Evolutionary conservation across 31 red algal species (phyloP).

Genomic region (Asparagopsis taxiformis): DNA sequence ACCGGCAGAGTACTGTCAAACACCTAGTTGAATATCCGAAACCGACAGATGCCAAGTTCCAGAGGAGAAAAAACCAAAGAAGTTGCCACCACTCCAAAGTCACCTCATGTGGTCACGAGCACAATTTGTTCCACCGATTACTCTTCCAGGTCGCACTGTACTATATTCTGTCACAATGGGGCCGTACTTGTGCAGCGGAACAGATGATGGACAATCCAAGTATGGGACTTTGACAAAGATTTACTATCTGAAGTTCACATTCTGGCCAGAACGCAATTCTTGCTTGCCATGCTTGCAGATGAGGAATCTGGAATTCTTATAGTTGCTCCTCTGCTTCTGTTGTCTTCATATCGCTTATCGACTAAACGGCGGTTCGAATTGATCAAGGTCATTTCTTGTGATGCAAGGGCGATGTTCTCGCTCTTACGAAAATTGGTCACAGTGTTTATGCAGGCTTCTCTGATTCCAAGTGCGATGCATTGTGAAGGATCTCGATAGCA

Average conservation of each 20-base stretch:
- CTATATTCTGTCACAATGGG: conserved; percentile 58
- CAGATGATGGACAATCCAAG: conserved; percentile 70
- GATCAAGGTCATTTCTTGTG: conserved; percentile 40
- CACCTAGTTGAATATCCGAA: too few relatives aligned
- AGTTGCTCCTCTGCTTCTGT: conserved; percentile 44
- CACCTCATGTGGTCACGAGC: conserved; percentile 17
- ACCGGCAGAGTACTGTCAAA: too few relatives aligned
- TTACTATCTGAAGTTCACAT: conserved; percentile 20
- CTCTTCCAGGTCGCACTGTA: conserved; percentile 38
- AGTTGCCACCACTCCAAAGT: too few relatives aligned
- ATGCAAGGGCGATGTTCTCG: conserved; percentile 62
- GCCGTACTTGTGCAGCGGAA: conserved; percentile 53
- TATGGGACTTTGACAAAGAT: conserved; percentile 66
- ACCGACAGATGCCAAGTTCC: too few relatives aligned
- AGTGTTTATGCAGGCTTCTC: conserved; percentile 70
- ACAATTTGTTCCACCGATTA: conserved; percentile 50
- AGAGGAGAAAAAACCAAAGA: too few relatives aligned
- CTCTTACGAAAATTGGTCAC: conserved; percentile 42
- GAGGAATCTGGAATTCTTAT: conserved; percentile 31
- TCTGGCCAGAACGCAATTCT: conserved; percentile 17
- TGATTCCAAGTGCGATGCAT: conserved; percentile 60
- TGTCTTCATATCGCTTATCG: conserved; percentile 26
- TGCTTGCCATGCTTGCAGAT: conserved; percentile 46
- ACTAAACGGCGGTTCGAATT: conserved; percentile 24
- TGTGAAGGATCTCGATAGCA: conserved; percentile 30